A percentile compares a stretch with the other conserved stretches of the same genome.
Conservation (phyloP, 495 filamentous ascomycete genomes). For the Alectoria sarmentosa region DNA sequence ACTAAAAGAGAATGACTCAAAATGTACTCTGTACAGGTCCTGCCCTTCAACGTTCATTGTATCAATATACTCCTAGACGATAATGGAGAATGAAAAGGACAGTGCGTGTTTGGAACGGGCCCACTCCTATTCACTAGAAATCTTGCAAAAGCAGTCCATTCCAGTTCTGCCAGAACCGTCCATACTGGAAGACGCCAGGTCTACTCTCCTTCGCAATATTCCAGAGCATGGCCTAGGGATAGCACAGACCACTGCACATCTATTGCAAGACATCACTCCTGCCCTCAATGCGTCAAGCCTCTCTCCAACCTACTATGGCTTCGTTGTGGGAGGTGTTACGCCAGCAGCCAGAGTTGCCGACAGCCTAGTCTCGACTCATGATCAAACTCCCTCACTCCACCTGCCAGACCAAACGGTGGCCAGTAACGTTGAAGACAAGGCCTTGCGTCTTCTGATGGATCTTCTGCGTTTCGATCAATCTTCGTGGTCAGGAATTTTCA, state of each 20-base stretch:
- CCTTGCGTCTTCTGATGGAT: conserved; percentile 61
- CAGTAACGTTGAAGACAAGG: conserved; percentile 65
- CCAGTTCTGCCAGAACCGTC: conserved; percentile 10
- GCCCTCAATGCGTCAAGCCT: conserved; percentile 56
- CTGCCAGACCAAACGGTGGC: conserved; percentile 64
- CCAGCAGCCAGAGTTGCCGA: conserved; percentile 83
- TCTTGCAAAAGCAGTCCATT: neutral
- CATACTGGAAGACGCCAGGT: neutral
- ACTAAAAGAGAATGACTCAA: neutral
- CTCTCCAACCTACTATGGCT: conserved; percentile 72
- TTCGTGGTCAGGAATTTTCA: conserved; percentile 58
- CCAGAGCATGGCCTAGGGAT: conserved; percentile 40
- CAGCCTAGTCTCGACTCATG: conserved; percentile 65
- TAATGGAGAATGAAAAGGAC: conserved; percentile 15
- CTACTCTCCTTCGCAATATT: conserved; percentile 33
- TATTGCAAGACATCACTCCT: conserved; percentile 56
- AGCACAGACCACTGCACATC: conserved; percentile 39
- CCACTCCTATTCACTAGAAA: conserved; percentile 7
- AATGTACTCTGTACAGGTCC: neutral
- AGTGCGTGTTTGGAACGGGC: conserved; percentile 2
- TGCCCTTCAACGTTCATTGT: neutral
- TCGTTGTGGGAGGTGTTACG: conserved; percentile 75
- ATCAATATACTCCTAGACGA: no score
- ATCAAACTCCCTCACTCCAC: conserved; percentile 85
- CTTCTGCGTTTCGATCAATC: conserved; percentile 55